Percentiles rank a stretch among this genome's conserved stretches.
These are phyloP conservation scores for Hyphopichia wangnamkhiaoensis DNA, from an alignment of 1,139 yeast species.

Conservation along the genomic window DNA sequence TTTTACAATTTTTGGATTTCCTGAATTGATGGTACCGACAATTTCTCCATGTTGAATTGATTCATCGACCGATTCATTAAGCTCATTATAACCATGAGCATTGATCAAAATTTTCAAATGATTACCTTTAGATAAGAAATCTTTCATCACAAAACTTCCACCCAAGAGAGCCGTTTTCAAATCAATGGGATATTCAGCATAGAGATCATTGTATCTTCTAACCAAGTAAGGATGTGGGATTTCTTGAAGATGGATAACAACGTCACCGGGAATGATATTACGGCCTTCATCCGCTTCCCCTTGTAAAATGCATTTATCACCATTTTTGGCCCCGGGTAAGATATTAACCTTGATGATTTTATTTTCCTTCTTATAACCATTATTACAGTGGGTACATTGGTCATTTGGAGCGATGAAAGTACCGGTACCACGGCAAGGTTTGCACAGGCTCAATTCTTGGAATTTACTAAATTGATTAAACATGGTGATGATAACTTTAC, in stretches of 20 bases:
- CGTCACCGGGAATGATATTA: slow-evolving; percentile 65
- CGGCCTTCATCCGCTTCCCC: slow-evolving; percentile 69
- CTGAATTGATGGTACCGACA: slow-evolving; percentile 45
- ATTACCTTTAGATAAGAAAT: slow-evolving; percentile 46
- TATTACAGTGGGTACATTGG: slow-evolving; percentile 30
- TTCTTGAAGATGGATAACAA: slow-evolving; percentile 47
- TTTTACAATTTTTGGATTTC: slow-evolving; percentile 47
- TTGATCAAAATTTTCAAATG: slow-evolving; percentile 40
- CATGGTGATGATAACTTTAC: slow-evolving; percentile 33
- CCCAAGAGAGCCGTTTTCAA: slow-evolving; percentile 57
- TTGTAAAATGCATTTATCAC: slow-evolving; percentile 51
- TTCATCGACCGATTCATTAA: slow-evolving; percentile 23
- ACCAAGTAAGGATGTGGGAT: slow-evolving; percentile 40
- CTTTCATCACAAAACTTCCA: slow-evolving; percentile 45
- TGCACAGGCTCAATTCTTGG: slow-evolving; percentile 38
- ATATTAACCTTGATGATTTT: slow-evolving; percentile 54
- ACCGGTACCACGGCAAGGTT: slow-evolving; percentile 40
- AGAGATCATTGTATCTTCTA: slow-evolving; percentile 51
- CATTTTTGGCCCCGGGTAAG: slow-evolving; percentile 53
- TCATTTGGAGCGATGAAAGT: slow-evolving; percentile 21
- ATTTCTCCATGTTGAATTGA: slow-evolving; percentile 47
- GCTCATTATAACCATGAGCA: slow-evolving; percentile 32
- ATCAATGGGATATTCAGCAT: slow-evolving; percentile 47
- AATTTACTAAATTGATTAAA: slow-evolving; percentile 34
- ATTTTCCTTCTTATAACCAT: slow-evolving; percentile 42